Conservation (phyloP, 768 basidiomycete genomes). For the Xanthoconium stramineum region DNA sequence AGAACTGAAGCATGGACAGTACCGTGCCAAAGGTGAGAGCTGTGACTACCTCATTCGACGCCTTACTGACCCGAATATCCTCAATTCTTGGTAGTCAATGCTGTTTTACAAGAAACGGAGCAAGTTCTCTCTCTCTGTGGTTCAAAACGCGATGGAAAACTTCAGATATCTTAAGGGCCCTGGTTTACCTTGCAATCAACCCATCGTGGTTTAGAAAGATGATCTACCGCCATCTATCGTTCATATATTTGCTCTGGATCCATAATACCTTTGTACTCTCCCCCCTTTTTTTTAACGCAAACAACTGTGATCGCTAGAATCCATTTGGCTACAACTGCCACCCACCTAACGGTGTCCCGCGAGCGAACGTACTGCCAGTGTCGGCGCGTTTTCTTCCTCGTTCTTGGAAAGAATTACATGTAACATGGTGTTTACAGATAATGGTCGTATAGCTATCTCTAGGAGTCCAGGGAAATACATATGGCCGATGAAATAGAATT, state of each 20-base stretch:
- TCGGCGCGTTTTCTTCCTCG: background rate
- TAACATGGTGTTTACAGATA: background rate
- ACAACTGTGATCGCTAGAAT: too few species aligned
- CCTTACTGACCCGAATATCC: slow-evolving; percentile 6
- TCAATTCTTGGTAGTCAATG: slow-evolving; percentile 31
- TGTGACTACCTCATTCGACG: background rate
- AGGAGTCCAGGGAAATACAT: background rate
- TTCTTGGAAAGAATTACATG: background rate
- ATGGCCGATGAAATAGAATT: background rate
- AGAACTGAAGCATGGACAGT: slow-evolving; percentile 39
- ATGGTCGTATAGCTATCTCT: background rate
- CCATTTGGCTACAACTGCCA: too few species aligned
- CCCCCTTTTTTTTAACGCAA: background rate
- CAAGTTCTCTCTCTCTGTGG: slow-evolving; percentile 44
- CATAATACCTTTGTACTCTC: background rate
- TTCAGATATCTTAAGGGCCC: slow-evolving; percentile 1
- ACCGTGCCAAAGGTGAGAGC: slow-evolving; percentile 39
- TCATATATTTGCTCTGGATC: background rate
- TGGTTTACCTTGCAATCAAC: background rate
- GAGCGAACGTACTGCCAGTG: too few species aligned
- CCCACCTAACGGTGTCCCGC: too few species aligned
- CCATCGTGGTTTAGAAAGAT: background rate
- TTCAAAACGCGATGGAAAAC: slow-evolving; percentile 38
- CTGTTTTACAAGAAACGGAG: slow-evolving; percentile 43
- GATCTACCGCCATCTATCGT: background rate